Conservation (phyloP, 2,329 filamentous ascomycete genomes). For the Ceratocystis alfenasii region DNA sequence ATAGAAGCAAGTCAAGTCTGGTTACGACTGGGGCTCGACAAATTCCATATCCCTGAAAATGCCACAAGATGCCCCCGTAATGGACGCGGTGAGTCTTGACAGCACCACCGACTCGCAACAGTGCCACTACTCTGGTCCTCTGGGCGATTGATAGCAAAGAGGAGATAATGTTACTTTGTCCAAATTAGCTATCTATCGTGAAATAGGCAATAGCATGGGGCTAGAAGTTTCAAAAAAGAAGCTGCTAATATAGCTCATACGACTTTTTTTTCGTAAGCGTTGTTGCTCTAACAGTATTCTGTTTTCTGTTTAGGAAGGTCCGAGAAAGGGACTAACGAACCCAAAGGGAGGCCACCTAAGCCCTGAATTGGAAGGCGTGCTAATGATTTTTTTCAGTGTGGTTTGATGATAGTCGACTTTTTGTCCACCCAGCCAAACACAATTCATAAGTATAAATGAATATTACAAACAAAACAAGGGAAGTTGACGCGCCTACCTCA, state of each 20-base stretch:
- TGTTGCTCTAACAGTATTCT: neutral
- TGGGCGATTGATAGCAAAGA: neutral
- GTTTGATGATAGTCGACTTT: neutral
- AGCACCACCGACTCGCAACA: neutral
- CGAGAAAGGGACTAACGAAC: neutral
- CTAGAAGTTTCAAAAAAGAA: constrained; percentile 11
- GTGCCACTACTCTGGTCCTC: neutral
- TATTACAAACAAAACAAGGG: neutral
- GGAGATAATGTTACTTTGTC: neutral
- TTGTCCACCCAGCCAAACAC: neutral
- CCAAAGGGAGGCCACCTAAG: neutral
- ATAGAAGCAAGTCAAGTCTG: neutral
- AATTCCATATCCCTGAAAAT: constrained; percentile 6
- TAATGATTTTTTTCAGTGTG: neutral
- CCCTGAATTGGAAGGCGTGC: neutral
- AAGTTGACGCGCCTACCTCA: neutral
- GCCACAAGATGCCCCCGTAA: neutral
- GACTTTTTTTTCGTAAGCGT: neutral
- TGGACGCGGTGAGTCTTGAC: neutral
- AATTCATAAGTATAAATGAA: neutral
- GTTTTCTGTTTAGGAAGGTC: neutral
- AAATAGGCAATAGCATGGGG: neutral
- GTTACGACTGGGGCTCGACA: neutral
- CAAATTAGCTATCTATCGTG: neutral
- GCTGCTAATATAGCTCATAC: constrained; percentile 7